Base-by-base conservation (phyloP, 768 basidiomycete species). In the Suillus variegatus region DNA sequence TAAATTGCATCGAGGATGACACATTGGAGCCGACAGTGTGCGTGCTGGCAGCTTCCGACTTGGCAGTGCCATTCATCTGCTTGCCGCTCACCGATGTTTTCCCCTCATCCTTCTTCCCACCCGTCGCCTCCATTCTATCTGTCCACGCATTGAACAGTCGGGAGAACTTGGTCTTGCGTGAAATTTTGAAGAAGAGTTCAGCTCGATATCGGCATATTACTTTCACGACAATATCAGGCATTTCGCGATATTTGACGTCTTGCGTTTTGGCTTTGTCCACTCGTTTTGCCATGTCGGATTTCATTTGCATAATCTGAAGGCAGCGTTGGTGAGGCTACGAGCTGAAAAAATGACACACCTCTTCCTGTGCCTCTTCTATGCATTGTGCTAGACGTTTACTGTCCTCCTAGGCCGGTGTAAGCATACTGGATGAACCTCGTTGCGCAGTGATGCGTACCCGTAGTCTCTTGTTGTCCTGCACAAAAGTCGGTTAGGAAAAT, bases 151-250 rank as follows among this genome's bases (percentile, higher is more conserved):
- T 90, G 76, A 95, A 93, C 64, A 95, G 82, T 63, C 90, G 85
- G 63, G 89, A 88, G 41, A 95, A 82, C 74, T 93, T 94, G 35
- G 92, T 93, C 78, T 94, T 94, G 75, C 94, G 90, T 10, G 92
- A 92, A 69, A 95, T 93, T 77, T 94, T 95, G 86, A 95, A 95
- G 81, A 92, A 94, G 49, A 95, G 84, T 72, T 95, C 93, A 5
- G 93, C 92, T 54, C 94, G 91, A 74, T 94, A 94, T 70, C 90
- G 89, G 77, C 93, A 95, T 60, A 91, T 82, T 68, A 95, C 92
- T 75, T 93, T 94, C 78, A 95, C 88, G 61, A 94, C 89, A 66
- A 95, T 92, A 73, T 95, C 92, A n/a, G 92, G 91, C 83, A 87
- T 88, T 76, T 94, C 92, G 64, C 89, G 88, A 73, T 88, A 93